Evolutionary conservation across 345 rosid genomes (phyloP), one percentile per base, ranked within the genome.

Genomic region (Theobroma cacao): DNA sequence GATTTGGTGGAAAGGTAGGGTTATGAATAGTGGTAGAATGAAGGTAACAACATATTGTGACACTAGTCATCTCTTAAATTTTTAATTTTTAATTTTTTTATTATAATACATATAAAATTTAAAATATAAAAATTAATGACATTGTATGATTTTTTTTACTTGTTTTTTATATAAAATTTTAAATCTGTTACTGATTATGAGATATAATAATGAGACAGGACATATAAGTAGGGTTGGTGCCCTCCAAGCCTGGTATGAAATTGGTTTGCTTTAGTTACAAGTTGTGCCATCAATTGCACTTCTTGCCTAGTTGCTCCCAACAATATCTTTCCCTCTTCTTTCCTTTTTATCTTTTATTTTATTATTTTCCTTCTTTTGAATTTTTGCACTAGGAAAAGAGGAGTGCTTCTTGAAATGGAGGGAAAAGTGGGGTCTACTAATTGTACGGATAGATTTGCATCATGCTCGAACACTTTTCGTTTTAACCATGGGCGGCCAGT

Each of bases 201-300:
- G n/a, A n/a, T n/a, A n/a, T n/a, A 60, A 64, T 22, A 31, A 14
- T 45, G 53, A 34, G n/a, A 48, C 18, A 45, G 58, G 26, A 34
- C 9, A 9, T 0, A 66, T 2, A 20, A n/a, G n/a, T n/a, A n/a
- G n/a, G 55, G 11, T 58, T 58, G 22, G 50, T n/a, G 13, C 31
- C 18, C 38, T 3, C 53, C 14, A n/a, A n/a, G n/a, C n/a, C n/a
- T n/a, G n/a, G n/a, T n/a, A n/a, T 30, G 2, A 8, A 69, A 28
- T 40, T 9, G 76, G 75, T 79, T 83, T 83, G 88, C 85, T 79
- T 86, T 69, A 79, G 61, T 64, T 72, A 58, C 56, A 81, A 83
- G 83, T 77, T 60, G 86, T 33, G 85, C 66, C 74, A 83, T 74
- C 80, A 78, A 83, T 69, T 63, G 43, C 80, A 81, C 71, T 71